Percentiles rank a stretch among this genome's conserved stretches.
phyloP scores from a whole-genome alignment of 768 basidiomycete species.

The Auriscalpium orientale region DNA sequence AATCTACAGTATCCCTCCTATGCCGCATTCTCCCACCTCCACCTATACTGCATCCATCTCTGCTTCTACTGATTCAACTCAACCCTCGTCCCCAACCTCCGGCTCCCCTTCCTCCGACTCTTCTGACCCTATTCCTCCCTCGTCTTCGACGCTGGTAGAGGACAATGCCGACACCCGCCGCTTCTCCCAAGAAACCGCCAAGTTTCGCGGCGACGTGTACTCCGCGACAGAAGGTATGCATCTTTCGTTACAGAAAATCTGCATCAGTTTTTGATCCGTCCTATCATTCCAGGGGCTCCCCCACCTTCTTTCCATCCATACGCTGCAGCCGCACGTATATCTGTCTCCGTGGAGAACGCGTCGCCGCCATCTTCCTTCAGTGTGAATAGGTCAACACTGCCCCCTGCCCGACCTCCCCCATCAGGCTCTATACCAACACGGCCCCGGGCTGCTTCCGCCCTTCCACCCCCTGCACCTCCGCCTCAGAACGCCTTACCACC shows the following conservation, averaged over 20 bases:
- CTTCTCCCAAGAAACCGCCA: constrained; percentile 15
- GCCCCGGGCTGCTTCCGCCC: constrained; percentile 48
- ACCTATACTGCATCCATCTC: constrained; percentile 38
- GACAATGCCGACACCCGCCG: constrained; percentile 11
- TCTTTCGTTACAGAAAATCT: background rate
- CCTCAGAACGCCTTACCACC: constrained; percentile 56
- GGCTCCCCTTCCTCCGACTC: constrained; percentile 45
- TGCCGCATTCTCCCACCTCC: constrained; percentile 56
- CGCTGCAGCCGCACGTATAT: background rate
- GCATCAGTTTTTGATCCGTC: background rate
- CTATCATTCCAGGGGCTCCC: background rate
- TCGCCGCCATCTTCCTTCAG: background rate
- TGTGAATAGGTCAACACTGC: constrained; percentile 4
- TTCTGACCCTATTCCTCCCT: constrained; percentile 31
- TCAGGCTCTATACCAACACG: constrained; percentile 23
- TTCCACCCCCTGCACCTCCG: constrained; percentile 61
- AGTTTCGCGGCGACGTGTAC: constrained; percentile 15
- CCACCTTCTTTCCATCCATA: constrained; percentile 3
- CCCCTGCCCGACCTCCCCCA: constrained; percentile 17
- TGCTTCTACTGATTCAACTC: constrained; percentile 42
- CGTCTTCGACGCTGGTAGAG: constrained; percentile 21
- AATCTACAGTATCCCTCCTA: constrained; percentile 80
- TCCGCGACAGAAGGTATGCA: background rate
- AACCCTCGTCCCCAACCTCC: constrained; percentile 42
- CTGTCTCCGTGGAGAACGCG: background rate